Evolutionary conservation across 495 filamentous ascomycete genomes (phyloP), one percentile per base, ranked within the genome.

Genomic region (Hypoxylon cercidicola): DNA sequence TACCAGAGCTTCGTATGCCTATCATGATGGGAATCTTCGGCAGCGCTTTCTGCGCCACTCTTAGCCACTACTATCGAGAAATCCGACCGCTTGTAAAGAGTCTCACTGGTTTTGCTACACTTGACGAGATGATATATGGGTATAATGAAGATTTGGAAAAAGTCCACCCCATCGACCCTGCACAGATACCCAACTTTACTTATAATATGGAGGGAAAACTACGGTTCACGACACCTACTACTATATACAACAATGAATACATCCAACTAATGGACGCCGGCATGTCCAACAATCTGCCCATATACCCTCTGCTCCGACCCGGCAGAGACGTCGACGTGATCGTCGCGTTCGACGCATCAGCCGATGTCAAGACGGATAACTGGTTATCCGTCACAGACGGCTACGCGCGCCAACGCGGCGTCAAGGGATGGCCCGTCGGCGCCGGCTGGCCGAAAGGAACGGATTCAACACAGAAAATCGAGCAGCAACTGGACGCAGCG

Each of bases 231-330:
- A 89, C 87, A 44, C 93, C 95, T 0, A 84, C 89, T 45, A 90
- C 85, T 21, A 87, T 96, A 39, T 87, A 89, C 68, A 79, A 84
- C 46, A 82, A 79, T 16, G 78, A 87, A 32, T 87, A 92, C 65
- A 81, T 98, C 20, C 89, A 95, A 65, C 85, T 97, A 4, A 97
- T 97, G 90, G 95, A 99, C 77, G 92, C 95, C 5, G 95, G 95
- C 11, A 99, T 99, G 93, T 93, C 89, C 50, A 98, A 98, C 73
- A 99, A 99, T 67, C 82, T 99, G 3, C 94, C 95, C 4, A 91
- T 97, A 23, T 99, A 99, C 74, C 95, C 95, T 0, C 83, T 98
- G 5, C 87, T 99, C 20, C 85, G 95, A 16, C 92, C 90, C 0
- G 93, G 92, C 3, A 83, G 95, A 23, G 86, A 95, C 64, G 87